Evolutionary conservation across 2,329 filamentous ascomycete genomes (phyloP), one percentile per base, ranked within the genome.

Genomic region (Fusarium foetens): DNA sequence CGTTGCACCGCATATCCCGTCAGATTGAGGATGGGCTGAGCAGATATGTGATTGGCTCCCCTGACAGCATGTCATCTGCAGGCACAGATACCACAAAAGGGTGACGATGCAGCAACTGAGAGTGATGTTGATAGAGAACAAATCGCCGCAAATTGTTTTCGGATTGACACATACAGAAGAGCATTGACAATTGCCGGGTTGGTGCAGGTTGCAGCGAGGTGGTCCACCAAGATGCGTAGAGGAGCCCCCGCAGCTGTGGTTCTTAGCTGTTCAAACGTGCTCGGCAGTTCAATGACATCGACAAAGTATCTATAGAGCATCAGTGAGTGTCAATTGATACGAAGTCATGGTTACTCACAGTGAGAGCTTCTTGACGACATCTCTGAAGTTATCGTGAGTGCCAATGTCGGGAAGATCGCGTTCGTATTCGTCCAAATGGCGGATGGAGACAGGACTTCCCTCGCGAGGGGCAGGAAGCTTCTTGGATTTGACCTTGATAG

Each of bases 171-270:
- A 80, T 83, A 94, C 91, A 95, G 83, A 36, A 95, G 83, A 54
- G 92, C 92, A 76, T 92, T 92, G 48, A 94, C 90, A 60, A 93
- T 88, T 66, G 88, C 89, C 9, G 88, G 90, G 78, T 94, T 92
- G 63, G 89, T 89, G 75, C 91, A 91, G 25, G 86, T 86, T 27
- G 85, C 79, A 58, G 86, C 86, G 35, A 95, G 84, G 78, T 94
- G 88, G 43, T 89, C 86, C 52, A 93, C 90, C 60, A 95, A 82
- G 27, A 80, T 77, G 33, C 84, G 88, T 76, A 88, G 84, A 73
- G 83, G 89, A 69, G 84, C 86, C 4, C 90, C 90, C 31, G 90
- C 89, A 10, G 89, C 85, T 3, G 89, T 92, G 10, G 90, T 92
- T 52, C 91, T 86, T 13, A 94, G 84, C 80, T 94, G 92, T 77